A percentile compares a stretch with the other conserved stretches of the same genome.
Conservation (phyloP, 2,329 filamentous ascomycete genomes). For the Geosmithia putterillii region DNA sequence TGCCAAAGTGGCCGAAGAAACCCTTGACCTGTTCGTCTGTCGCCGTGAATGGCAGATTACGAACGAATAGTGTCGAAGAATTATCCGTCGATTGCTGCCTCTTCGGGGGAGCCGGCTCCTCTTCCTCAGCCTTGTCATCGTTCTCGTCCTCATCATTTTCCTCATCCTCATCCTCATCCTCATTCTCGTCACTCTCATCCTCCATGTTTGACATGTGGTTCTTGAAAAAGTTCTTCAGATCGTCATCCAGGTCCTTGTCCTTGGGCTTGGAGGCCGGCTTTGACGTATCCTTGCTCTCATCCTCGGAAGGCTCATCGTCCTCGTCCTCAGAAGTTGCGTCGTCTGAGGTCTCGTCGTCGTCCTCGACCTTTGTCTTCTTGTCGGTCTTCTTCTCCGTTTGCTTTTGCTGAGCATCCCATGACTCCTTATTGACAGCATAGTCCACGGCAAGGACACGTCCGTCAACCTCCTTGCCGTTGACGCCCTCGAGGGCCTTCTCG, state of each 20-base stretch:
- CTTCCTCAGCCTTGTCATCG: conserved; percentile 12
- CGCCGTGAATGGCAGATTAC: conserved; percentile 83
- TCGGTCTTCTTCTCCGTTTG: conserved; percentile 57
- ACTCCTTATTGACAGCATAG: conserved; percentile 87
- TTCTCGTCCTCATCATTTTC: conserved; percentile 29
- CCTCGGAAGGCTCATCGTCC: conserved; percentile 13
- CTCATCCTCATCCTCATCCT: conserved; percentile 28
- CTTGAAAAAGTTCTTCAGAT: conserved; percentile 43
- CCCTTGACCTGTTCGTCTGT: conserved; percentile 72
- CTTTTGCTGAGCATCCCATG: conserved; percentile 63
- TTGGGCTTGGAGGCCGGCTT: conserved; percentile 19
- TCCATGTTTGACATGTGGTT: conserved; percentile 45
- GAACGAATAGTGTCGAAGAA: conserved; percentile 74
- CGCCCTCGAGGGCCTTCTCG: conserved; percentile 68
- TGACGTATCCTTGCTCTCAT: conserved; percentile 13
- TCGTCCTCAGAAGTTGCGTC: conserved; percentile 11
- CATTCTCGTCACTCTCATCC: conserved; percentile 40
- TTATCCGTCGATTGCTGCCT: conserved; percentile 42
- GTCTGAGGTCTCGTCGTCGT: conserved; percentile 16
- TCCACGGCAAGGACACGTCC: conserved; percentile 85
- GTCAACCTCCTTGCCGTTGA: conserved; percentile 87
- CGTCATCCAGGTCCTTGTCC: conserved; percentile 28
- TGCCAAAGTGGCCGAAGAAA: conserved; percentile 81
- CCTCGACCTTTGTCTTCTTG: conserved; percentile 15
- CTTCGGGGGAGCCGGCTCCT: not conserved